Evolutionary conservation across 768 basidiomycete genomes (phyloP).

Genomic region (Kwoniella sp.): DNA sequence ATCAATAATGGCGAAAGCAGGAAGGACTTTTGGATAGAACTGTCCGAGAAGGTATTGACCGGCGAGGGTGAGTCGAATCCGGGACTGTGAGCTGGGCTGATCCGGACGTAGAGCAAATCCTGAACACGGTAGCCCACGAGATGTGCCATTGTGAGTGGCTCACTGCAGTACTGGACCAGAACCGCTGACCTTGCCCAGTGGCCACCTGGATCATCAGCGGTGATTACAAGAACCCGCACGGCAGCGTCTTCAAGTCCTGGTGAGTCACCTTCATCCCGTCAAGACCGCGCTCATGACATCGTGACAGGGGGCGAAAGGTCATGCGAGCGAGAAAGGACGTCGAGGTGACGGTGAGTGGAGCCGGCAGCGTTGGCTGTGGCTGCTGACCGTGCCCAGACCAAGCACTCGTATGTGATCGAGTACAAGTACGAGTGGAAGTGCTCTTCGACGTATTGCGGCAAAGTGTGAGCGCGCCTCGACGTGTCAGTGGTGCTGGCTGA

Average conservation of each 20-base stretch:
- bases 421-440: slow-evolving; percentile 50
- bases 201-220: slow-evolving; percentile 78
- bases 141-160: slow-evolving; percentile 66
- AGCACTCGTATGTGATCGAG: slow-evolving; percentile 52
- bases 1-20: slow-evolving; percentile 11
- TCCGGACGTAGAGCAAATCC: slow-evolving; percentile 62
- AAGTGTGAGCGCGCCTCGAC: slow-evolving; percentile 38
- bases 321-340: slow-evolving; percentile 67
- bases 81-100: background rate
- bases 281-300: slow-evolving; percentile 3
- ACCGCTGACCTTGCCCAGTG: slow-evolving; percentile 45
- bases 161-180: background rate
- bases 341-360: slow-evolving; percentile 56
- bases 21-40: slow-evolving; percentile 56
- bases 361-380: background rate
- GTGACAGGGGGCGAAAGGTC: slow-evolving; percentile 64
- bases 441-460: slow-evolving; percentile 36
- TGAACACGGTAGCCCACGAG: slow-evolving; percentile 79
- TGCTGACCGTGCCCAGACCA: slow-evolving; percentile 37
- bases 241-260: slow-evolving; percentile 69
- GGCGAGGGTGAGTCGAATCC: slow-evolving; percentile 58
- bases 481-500: background rate
- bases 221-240: slow-evolving; percentile 68
- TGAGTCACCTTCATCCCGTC: slow-evolving; percentile 42
- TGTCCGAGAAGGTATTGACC: slow-evolving; percentile 78